A percentile compares a stretch with the other conserved stretches of the same genome.
phyloP scores from a whole-genome alignment of 2,329 filamentous ascomycete genomes.

The Plenodomus tracheiphilus region DNA sequence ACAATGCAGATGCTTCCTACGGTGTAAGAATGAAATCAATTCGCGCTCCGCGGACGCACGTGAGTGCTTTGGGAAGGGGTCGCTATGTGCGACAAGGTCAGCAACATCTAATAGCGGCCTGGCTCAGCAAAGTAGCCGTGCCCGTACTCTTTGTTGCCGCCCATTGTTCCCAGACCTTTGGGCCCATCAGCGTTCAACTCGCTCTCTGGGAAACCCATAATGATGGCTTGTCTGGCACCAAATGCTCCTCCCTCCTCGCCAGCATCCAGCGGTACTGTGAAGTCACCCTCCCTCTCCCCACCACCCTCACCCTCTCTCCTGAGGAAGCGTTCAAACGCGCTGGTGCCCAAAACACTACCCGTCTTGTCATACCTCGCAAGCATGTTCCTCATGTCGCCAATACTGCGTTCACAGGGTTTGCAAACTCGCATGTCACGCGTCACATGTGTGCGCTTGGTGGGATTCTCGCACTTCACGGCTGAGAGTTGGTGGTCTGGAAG shows the following conservation, averaged over 20 bases:
- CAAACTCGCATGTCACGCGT: slow-evolving; percentile 34
- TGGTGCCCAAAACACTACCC: slow-evolving; percentile 33
- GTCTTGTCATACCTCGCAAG: slow-evolving; percentile 34
- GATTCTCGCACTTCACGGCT: slow-evolving; percentile 20
- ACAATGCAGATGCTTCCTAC: neutral
- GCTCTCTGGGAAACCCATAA: slow-evolving; percentile 24
- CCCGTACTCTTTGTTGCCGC: slow-evolving; percentile 7
- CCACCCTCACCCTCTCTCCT: slow-evolving; percentile 25
- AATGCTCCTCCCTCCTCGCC: slow-evolving; percentile 4
- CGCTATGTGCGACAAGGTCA: neutral
- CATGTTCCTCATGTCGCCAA: slow-evolving; percentile 38
- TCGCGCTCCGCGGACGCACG: neutral
- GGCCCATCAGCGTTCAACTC: slow-evolving; percentile 16
- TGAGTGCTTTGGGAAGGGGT: neutral
- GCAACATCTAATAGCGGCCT: neutral
- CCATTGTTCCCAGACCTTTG: slow-evolving; percentile 15
- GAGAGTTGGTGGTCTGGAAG: slow-evolving; percentile 33
- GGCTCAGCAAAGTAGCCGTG: neutral
- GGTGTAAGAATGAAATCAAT: neutral
- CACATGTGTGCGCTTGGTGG: slow-evolving; percentile 24
- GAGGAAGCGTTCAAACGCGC: slow-evolving; percentile 36
- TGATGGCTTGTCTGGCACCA: slow-evolving; percentile 29
- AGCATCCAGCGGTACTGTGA: slow-evolving; percentile 26
- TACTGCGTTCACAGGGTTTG: slow-evolving; percentile 30
- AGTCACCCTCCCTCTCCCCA: slow-evolving; percentile 18